These are phyloP conservation scores for Kwoniella botswanensis DNA, from an alignment of 768 basidiomycete species.

Conservation along the genomic window DNA sequence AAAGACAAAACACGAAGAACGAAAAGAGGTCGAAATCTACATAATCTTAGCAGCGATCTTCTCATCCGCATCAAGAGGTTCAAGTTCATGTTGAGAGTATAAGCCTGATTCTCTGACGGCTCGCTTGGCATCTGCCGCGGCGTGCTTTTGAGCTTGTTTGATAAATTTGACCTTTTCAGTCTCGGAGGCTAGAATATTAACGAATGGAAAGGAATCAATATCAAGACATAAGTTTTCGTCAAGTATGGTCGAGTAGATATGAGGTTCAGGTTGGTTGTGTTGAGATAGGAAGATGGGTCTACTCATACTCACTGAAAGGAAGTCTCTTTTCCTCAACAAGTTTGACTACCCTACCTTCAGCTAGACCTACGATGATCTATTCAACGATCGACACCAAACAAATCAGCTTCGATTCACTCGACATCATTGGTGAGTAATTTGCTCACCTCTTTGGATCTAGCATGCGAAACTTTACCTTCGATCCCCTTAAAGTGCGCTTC, in stretches of 20 bases:
- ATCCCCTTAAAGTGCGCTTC: conserved; percentile 32
- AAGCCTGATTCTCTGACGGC: conserved; percentile 46
- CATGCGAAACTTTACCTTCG: conserved; percentile 34
- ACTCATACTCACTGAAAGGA: conserved; percentile 45
- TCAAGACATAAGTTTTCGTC: not conserved
- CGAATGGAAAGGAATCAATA: conserved; percentile 3
- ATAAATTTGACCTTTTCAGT: conserved; percentile 44
- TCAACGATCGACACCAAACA: not conserved
- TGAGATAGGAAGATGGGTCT: too few relatives aligned
- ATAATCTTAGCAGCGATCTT: conserved; percentile 34
- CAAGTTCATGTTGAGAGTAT: conserved; percentile 39
- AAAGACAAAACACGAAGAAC: too few relatives aligned
- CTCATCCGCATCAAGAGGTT: conserved; percentile 45
- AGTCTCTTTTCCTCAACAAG: conserved; percentile 48
- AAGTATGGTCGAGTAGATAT: not conserved
- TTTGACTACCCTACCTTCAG: conserved; percentile 38
- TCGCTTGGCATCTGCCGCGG: conserved; percentile 41
- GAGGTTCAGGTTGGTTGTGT: not conserved
- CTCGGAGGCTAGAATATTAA: conserved; percentile 21
- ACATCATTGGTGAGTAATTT: not conserved
- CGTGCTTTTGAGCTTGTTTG: conserved; percentile 33
- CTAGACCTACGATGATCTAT: conserved; percentile 47
- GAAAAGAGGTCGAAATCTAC: not conserved
- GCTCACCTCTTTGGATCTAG: conserved; percentile 38
- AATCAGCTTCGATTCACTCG: not conserved